Conservation (phyloP, 495 filamentous ascomycete species). For the Podospora australis region DNA sequence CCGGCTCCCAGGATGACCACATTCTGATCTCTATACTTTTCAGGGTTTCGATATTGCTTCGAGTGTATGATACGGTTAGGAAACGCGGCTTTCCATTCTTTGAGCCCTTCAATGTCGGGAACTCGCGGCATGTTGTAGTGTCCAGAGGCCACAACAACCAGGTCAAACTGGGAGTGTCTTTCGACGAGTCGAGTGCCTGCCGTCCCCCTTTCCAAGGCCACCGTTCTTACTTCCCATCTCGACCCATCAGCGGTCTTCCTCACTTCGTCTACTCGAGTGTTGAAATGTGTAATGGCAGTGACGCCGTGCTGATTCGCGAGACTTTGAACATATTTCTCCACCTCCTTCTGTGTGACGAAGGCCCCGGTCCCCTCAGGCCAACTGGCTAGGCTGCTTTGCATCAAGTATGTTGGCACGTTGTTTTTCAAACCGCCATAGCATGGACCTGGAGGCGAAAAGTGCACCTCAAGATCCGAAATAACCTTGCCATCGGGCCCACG, state of each 20-base stretch:
- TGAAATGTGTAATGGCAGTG: slow-evolving; percentile 43
- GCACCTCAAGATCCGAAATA: slow-evolving; percentile 11
- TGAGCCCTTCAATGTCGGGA: slow-evolving; percentile 49
- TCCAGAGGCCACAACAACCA: slow-evolving; percentile 51
- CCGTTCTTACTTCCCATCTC: slow-evolving; percentile 47
- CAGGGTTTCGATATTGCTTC: slow-evolving; percentile 52
- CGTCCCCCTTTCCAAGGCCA: slow-evolving; percentile 27
- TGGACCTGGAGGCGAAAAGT: slow-evolving; percentile 34
- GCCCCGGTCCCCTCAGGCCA: slow-evolving; percentile 55
- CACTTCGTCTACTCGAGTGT: slow-evolving; percentile 52
- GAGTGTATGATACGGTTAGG: slow-evolving; percentile 51
- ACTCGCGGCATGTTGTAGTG: slow-evolving; percentile 54
- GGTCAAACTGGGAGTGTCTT: slow-evolving; percentile 42
- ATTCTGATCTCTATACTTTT: slow-evolving; percentile 42
- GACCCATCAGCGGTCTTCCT: slow-evolving; percentile 33
- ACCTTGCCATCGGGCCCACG: neutral
- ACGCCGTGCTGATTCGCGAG: slow-evolving; percentile 46
- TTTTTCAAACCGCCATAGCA: slow-evolving; percentile 57
- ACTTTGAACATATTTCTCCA: slow-evolving; percentile 55
- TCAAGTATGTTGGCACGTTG: slow-evolving; percentile 57
- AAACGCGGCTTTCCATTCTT: slow-evolving; percentile 46
- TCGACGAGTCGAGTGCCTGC: slow-evolving; percentile 3
- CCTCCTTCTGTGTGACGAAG: slow-evolving; percentile 48
- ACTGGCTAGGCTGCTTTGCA: slow-evolving; percentile 50
- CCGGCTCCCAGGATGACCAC: slow-evolving; percentile 55